A percentile compares a stretch with the other conserved stretches of the same genome.
Evolutionary conservation across 2,329 filamentous ascomycete genomes (phyloP).

Genomic region (Exophiala alcalophila): DNA sequence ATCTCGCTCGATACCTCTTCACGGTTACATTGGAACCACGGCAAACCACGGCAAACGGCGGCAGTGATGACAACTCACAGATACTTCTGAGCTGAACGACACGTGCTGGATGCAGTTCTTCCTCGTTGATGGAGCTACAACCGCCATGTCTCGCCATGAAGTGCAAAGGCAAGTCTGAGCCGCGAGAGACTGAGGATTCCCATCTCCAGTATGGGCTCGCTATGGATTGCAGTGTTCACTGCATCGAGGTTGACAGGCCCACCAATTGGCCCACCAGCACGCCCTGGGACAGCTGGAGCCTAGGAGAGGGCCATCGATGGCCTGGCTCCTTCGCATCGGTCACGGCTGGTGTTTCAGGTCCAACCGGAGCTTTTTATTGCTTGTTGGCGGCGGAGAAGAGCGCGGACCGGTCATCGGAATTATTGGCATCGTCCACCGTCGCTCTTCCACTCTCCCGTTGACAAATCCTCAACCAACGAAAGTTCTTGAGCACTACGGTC

Average conservation of each 20-base stretch:
- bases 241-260: too few relatives aligned
- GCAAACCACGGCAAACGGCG: neutral
- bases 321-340: too few relatives aligned
- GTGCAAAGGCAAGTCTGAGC: constrained; percentile 35
- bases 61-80: constrained; percentile 47
- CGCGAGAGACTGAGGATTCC: constrained; percentile 1
- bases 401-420: constrained; percentile 5
- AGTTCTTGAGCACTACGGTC: too few relatives aligned
- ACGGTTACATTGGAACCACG: neutral
- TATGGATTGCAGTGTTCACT: too few relatives aligned
- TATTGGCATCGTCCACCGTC: too few relatives aligned
- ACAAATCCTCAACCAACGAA: neutral
- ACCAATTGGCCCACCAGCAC: too few relatives aligned
- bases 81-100: constrained; percentile 66
- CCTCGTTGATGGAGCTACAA: constrained; percentile 18
- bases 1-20: too few relatives aligned
- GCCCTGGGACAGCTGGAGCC: too few relatives aligned
- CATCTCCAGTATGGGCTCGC: neutral
- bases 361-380: too few relatives aligned
- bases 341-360: too few relatives aligned
- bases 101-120: constrained; percentile 34
- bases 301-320: too few relatives aligned
- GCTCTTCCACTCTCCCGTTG: constrained; percentile 10
- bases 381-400: constrained; percentile 18
- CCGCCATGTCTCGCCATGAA: constrained; percentile 26